A percentile compares a stretch with the other conserved stretches of the same genome.
Evolutionary conservation across 805 yeast genomes (phyloP).

Genomic region (Cyberlindnera subsufficiens): DNA sequence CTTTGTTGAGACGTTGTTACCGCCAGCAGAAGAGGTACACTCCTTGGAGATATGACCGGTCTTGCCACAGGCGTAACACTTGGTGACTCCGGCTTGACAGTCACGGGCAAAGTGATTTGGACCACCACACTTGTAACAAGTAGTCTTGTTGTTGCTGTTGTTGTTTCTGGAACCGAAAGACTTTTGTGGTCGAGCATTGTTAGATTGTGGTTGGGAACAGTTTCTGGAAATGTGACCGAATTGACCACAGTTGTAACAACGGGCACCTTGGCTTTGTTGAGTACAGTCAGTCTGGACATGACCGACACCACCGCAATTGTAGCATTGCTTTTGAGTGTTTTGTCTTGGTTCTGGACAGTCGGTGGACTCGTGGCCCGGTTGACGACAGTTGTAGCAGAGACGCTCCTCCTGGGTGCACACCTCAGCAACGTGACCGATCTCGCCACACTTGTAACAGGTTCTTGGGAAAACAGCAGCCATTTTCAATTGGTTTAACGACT

Average conservation of each 20-base stretch:
- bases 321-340: conserved; percentile 81
- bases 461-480: conserved; percentile 45
- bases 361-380: conserved; percentile 83
- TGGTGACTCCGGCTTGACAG: conserved; percentile 63
- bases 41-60: conserved; percentile 86
- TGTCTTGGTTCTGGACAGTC: conserved; percentile 89
- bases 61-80: conserved; percentile 91
- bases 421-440: conserved; percentile 86
- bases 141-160: conserved; percentile 27
- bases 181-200: conserved; percentile 15
- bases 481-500: background rate
- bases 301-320: conserved; percentile 88
- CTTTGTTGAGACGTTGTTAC: conserved; percentile 29
- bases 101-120: conserved; percentile 92
- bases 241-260: conserved; percentile 76
- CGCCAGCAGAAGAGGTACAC: conserved; percentile 56
- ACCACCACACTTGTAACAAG: conserved; percentile 89
- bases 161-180: conserved; percentile 12
- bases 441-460: conserved; percentile 90
- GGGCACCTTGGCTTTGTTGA: conserved; percentile 47
- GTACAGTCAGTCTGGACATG: conserved; percentile 83
- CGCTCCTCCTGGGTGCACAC: conserved; percentile 80
- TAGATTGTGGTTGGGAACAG: conserved; percentile 47
- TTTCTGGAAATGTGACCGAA: conserved; percentile 80
- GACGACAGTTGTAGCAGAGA: conserved; percentile 88